Base-by-base conservation (phyloP, 495 filamentous ascomycete genomes). In the Hyphodiscus hymeniophilus region DNA sequence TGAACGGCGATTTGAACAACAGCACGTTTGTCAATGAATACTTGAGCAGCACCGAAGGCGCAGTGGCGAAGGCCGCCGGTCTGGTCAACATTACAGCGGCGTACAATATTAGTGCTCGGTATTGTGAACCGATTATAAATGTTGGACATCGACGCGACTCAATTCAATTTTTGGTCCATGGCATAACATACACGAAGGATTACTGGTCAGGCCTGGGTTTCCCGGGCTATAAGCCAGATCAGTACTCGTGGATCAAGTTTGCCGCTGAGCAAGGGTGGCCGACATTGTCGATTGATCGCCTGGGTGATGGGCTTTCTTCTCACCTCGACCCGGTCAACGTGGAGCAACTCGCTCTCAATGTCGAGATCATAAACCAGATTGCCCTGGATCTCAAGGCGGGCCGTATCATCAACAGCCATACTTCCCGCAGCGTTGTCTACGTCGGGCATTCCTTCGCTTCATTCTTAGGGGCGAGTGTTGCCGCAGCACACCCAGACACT, bases 391-490 rank as follows among this genome's bases (percentile, higher is more conserved):
- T 47, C 17, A 46, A 50, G 1, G 26, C 15, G 3, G 41, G 39
- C 3, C 16, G 26, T n/a, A 34, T 48, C 32, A 26, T 15, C 38
- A 60, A 51, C 34, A 2, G 34, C 6, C n/a, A n/a, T n/a, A n/a
- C n/a, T n/a, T n/a, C n/a, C n/a, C n/a, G n/a, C n/a, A 56, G 58
- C n/a, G 36, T 63, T 12, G 51, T 58, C 13, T 73, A 81, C 48
- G 72, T 78, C 6, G 80, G 80, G 21, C 76, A 80, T 61, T 69
- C 63, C 16, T 76, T 69, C 55, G 74, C 74, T 40, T 73, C 71
- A 2, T 40, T 70, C 11, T 62, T 70, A 21, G 66, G 63, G 18
- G 70, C 71, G 54, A 56, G 59, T 30, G 58, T 82, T 17, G 63
- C 67, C 5, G 62, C 66, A 7, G 59, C 60, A 42, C 66, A 79